Percentiles rank a stretch among this genome's conserved stretches.
Conservation (phyloP, 2,329 filamentous ascomycete species). For the Xylaria sp. region DNA sequence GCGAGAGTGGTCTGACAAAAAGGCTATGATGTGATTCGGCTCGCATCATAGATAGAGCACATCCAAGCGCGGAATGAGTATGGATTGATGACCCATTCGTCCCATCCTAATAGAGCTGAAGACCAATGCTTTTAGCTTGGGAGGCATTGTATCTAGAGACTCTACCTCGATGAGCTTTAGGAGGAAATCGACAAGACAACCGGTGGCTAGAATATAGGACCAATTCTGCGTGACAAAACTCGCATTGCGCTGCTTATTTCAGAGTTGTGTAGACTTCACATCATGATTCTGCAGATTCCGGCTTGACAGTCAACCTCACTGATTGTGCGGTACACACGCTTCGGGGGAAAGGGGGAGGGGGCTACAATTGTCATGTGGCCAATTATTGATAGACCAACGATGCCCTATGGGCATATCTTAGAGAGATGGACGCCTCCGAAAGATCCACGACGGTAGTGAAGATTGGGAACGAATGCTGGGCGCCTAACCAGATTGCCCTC, state of each 20-base stretch:
- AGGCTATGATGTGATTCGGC: background rate
- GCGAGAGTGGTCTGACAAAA: background rate
- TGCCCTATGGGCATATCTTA: slow-evolving; percentile 13
- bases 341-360: background rate
- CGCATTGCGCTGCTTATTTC: background rate
- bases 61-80: background rate
- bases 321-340: background rate
- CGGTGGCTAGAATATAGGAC: background rate
- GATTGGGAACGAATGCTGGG: background rate
- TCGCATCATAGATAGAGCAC: background rate
- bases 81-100: background rate
- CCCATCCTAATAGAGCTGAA: background rate
- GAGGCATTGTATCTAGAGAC: background rate
- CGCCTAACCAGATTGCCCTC: slow-evolving; percentile 43
- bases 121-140: background rate
- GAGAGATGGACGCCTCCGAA: background rate
- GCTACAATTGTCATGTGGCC: slow-evolving; percentile 2
- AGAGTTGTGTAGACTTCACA: background rate
- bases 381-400: background rate
- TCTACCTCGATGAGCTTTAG: background rate
- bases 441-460: background rate
- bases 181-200: slow-evolving; percentile 1
- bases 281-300: background rate
- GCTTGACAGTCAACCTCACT: background rate
- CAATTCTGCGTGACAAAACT: background rate